These are phyloP conservation scores for Epichloe bromicola DNA, from an alignment of 2,329 filamentous ascomycete species.

Conservation along the genomic window DNA sequence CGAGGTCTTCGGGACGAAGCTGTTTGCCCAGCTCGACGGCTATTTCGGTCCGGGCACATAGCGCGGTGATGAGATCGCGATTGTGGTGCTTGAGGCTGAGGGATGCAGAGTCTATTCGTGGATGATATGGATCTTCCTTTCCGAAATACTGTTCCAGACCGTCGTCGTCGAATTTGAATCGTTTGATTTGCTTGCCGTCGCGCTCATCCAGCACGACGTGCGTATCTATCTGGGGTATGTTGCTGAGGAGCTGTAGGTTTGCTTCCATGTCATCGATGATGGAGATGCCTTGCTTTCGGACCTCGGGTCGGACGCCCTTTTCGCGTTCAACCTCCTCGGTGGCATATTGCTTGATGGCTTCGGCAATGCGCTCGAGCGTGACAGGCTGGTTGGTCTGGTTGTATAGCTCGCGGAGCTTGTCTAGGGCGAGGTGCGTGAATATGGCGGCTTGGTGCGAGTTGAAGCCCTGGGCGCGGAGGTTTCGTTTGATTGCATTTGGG, in stretches of 20 bases:
- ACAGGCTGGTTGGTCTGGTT: constrained; percentile 5
- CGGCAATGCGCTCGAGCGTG: constrained; percentile 9
- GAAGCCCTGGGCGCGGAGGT: constrained; percentile 11
- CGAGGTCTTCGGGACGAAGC: constrained; percentile 41
- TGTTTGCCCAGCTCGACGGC: constrained; percentile 40
- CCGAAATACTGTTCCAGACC: constrained; percentile 17
- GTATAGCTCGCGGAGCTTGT: constrained; percentile 10
- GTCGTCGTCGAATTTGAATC: constrained; percentile 17
- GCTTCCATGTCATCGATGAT: constrained; percentile 8
- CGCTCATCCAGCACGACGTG: constrained; percentile 5
- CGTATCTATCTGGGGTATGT: background rate
- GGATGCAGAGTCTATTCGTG: background rate
- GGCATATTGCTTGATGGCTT: constrained; percentile 12
- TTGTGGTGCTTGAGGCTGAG: constrained; percentile 11
- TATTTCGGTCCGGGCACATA: constrained; percentile 37
- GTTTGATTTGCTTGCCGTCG: constrained; percentile 11
- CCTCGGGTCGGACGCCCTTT: constrained; percentile 1
- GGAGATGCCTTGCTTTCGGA: constrained; percentile 4
- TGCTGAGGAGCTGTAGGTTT: constrained; percentile 3
- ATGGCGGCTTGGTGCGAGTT: constrained; percentile 10
- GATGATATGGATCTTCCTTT: constrained; percentile 16
- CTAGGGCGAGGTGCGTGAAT: constrained; percentile 11
- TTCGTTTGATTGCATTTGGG: constrained; percentile 8
- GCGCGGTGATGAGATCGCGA: constrained; percentile 29
- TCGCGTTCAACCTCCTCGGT: constrained; percentile 8